A percentile compares a stretch with the other conserved stretches of the same genome.
These are phyloP conservation scores for Seiridium cupressi DNA, from an alignment of 2,329 filamentous ascomycete species.

Conservation along the genomic window DNA sequence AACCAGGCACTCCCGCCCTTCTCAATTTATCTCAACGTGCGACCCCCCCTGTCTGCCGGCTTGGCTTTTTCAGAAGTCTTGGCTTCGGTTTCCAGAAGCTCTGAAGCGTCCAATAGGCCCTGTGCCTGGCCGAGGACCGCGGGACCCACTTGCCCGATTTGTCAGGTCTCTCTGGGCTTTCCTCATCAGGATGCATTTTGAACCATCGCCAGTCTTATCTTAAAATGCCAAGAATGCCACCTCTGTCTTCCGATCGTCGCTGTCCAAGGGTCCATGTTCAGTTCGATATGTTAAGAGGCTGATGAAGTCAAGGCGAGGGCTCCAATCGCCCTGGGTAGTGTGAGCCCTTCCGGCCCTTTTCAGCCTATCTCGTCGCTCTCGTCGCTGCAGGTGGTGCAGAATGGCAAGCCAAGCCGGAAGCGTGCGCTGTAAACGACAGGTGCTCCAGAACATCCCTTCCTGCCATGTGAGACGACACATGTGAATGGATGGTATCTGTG, in stretches of 20 bases:
- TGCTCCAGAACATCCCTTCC: slow-evolving; percentile 19
- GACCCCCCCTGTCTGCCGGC: neutral
- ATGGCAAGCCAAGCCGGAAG: slow-evolving; percentile 22
- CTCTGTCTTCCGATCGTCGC: neutral
- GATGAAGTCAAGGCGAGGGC: neutral
- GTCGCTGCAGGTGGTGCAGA: slow-evolving; percentile 19
- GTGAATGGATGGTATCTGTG: neutral
- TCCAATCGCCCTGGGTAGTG: too few relatives aligned
- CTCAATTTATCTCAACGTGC: neutral
- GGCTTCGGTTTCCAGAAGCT: slow-evolving; percentile 4
- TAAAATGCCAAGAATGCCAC: slow-evolving; percentile 6
- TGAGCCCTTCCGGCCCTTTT: neutral
- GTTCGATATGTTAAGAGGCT: neutral
- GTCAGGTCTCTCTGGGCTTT: slow-evolving; percentile 5
- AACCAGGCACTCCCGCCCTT: neutral
- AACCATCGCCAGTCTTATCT: slow-evolving; percentile 1
- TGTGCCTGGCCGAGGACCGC: neutral
- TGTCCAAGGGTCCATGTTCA: neutral
- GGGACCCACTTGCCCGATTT: slow-evolving; percentile 3
- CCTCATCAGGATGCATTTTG: neutral
- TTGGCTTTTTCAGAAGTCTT: neutral
- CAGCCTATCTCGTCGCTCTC: slow-evolving; percentile 18
- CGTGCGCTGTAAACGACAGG: slow-evolving; percentile 25
- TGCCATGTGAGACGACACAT: slow-evolving; percentile 4
- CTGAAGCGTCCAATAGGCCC: neutral